Conservation (phyloP, 2,329 filamentous ascomycete species). For the Aspergillus neotritici region DNA sequence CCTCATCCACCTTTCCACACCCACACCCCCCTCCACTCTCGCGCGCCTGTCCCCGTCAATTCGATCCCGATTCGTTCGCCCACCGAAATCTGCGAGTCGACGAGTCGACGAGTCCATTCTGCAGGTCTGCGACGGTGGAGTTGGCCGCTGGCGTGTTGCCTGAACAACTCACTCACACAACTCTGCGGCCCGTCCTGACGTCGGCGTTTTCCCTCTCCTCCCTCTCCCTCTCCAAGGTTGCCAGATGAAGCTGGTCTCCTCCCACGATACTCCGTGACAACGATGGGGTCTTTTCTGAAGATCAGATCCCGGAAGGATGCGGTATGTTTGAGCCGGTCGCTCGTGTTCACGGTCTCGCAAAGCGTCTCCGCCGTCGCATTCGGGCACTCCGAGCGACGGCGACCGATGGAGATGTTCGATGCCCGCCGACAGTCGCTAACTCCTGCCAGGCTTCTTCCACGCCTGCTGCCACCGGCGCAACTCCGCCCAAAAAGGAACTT, state of each 20-base stretch:
- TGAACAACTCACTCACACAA: slow-evolving; percentile 5
- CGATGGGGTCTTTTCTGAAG: slow-evolving; percentile 39
- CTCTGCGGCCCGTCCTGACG: slow-evolving; percentile 12
- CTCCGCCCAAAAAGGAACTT: slow-evolving; percentile 55
- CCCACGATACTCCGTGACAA: slow-evolving; percentile 21
- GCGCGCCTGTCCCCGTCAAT: neutral
- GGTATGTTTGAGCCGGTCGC: slow-evolving; percentile 20
- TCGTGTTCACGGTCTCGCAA: neutral
- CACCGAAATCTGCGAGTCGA: too few relatives aligned
- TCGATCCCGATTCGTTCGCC: neutral
- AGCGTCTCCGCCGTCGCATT: slow-evolving; percentile 3
- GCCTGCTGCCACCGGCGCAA: slow-evolving; percentile 38
- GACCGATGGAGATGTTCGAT: neutral
- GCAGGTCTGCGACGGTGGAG: too few relatives aligned
- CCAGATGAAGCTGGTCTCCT: slow-evolving; percentile 27
- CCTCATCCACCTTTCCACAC: slow-evolving; percentile 1
- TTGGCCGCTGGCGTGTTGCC: slow-evolving; percentile 4
- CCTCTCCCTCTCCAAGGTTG: slow-evolving; percentile 10
- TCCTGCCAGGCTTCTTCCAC: slow-evolving; percentile 42
- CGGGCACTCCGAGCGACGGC: slow-evolving; percentile 12
- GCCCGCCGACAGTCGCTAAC: slow-evolving; percentile 6
- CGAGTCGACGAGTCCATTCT: too few relatives aligned
- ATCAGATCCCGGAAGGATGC: slow-evolving; percentile 34
- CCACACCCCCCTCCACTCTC: slow-evolving; percentile 6
- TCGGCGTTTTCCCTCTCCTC: slow-evolving; percentile 15